Base-by-base conservation (phyloP, 2,329 filamentous ascomycete species). In the Fusarium sp. region DNA sequence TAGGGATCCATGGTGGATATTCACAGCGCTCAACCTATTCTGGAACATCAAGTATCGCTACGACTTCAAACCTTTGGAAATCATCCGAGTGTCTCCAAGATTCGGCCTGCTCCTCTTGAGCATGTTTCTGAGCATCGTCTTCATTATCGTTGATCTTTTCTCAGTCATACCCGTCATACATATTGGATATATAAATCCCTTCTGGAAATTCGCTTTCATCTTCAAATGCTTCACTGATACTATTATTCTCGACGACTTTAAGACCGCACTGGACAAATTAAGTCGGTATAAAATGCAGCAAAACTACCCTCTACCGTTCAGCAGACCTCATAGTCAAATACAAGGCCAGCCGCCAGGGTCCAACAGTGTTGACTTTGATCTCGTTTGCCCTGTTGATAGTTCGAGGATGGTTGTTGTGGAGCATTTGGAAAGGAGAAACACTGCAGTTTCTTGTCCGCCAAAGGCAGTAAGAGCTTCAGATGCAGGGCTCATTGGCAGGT, bases 181-280 rank as follows among this genome's bases (percentile, higher is more conserved):
- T 0, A 80, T 83, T 0, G 68, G 68, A 0, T 51, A 39, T 0
- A 68, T 71, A 6, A 71, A 71, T 5, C 68, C 68, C 0, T 71
- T 71, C 1, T 71, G 68, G 68, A 71, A 71, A 11, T 69, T 71
- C 30, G 51, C 68, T 0, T 69, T 66, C 3, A 55, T 71, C 7
- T 71, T 71, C 81, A 90, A 90, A 76, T 90, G 89, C 63, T 81
- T 90, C 46, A 89, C 88, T 20, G 89, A 91, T 72, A 87, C 85
- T 0, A 87, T 91, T 51, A 84, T 91, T 51, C 83, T 91, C 13
- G 89, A 91, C 71, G 89, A 91, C 70, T 91, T 91, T 83, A 90
- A 90, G 72, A 89, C 87, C 5, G 82, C 82, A 0, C 74, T 85
- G 7, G 83, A 84, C 20, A 69, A 69, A 14, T 39, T 69, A 1